phyloP scores from a whole-genome alignment of 169 alveolate species.

The Pseudocohnilembus persalinus region DNA sequence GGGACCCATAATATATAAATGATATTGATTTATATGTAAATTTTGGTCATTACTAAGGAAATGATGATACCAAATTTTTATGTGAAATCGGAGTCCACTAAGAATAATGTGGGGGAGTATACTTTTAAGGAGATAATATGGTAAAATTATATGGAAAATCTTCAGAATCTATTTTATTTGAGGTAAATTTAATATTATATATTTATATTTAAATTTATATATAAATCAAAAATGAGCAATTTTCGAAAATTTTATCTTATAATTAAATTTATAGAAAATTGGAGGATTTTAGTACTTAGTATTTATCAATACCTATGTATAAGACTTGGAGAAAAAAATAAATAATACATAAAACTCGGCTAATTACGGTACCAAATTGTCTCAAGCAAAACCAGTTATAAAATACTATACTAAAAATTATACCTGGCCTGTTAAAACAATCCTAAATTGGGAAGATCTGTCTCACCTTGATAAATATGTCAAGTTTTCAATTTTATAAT shows the following conservation, averaged over 20 bases:
- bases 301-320: background rate
- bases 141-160: background rate
- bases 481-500: background rate
- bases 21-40: background rate
- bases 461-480: too few relatives aligned
- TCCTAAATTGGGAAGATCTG: too few relatives aligned
- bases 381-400: background rate
- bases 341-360: too few relatives aligned
- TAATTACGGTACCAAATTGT: background rate
- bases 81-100: background rate
- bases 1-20: background rate
- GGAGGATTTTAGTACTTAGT: background rate
- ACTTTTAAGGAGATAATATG: background rate
- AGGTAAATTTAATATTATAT: background rate
- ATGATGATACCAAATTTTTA: background rate
- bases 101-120: background rate
- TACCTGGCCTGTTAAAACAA: background rate
- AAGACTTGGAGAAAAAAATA: background rate
- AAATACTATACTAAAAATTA: background rate
- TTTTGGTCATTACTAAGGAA: background rate
- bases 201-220: too few relatives aligned
- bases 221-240: too few relatives aligned
- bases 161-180: background rate
- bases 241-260: too few relatives aligned
- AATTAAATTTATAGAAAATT: background rate